Evolutionary conservation across 148 eudicot species (phyloP).

Genomic region (Silene latifolia): DNA sequence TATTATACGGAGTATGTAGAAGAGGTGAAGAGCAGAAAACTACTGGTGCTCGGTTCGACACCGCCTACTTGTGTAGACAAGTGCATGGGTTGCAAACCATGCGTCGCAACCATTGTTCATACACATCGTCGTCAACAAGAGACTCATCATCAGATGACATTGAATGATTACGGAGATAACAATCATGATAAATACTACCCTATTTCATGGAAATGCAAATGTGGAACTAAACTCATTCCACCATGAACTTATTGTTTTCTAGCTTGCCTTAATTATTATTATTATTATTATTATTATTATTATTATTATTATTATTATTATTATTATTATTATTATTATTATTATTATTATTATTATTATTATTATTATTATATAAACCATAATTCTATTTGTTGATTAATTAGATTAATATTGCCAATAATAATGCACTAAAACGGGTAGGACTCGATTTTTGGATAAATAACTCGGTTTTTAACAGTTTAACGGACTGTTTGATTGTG

Average conservation of each 20-base stretch:
- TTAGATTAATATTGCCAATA: too few relatives aligned
- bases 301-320: too few relatives aligned
- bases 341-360: too few relatives aligned
- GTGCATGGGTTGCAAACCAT: constrained; percentile 37
- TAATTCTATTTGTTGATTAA: too few relatives aligned
- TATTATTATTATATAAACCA: too few relatives aligned
- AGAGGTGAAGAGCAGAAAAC: constrained; percentile 9
- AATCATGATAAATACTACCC: constrained; percentile 33
- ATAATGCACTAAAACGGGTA: too few relatives aligned
- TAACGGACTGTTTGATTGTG: too few relatives aligned
- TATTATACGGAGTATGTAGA: too few relatives aligned
- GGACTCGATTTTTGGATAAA: too few relatives aligned
- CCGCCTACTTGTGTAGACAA: constrained; percentile 35
- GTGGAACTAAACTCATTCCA: constrained; percentile 31
- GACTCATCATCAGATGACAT: background rate
- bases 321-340: too few relatives aligned
- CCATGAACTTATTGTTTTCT: constrained; percentile 10
- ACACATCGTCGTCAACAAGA: background rate
- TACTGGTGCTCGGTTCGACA: constrained; percentile 29
- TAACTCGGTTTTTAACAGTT: too few relatives aligned
- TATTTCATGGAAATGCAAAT: constrained; percentile 38
- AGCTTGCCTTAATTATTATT: background rate
- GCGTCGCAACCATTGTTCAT: constrained; percentile 23
- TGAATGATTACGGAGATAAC: constrained; percentile 16
- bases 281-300: too few relatives aligned